A percentile compares a stretch with the other conserved stretches of the same genome.
Conservation (phyloP, 2,329 filamentous ascomycete species). For the Stenocarpella maydis region DNA sequence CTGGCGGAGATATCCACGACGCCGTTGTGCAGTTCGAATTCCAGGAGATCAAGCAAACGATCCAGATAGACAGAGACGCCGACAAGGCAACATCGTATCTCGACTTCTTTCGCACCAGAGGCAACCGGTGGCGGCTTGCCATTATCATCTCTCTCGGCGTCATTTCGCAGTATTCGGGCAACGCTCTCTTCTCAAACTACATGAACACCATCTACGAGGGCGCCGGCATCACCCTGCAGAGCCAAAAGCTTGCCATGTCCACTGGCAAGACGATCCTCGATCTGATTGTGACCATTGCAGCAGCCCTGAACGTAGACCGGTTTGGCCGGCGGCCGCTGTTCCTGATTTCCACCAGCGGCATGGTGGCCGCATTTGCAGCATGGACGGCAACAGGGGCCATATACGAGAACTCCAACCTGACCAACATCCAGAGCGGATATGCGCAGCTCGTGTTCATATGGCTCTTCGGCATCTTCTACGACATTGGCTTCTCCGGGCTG, state of each 20-base stretch:
- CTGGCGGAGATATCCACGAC: slow-evolving; percentile 63
- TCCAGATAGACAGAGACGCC: slow-evolving; percentile 60
- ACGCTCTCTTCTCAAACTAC: slow-evolving; percentile 70
- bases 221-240: slow-evolving; percentile 63
- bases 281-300: slow-evolving; percentile 61
- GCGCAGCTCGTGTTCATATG: slow-evolving; percentile 67
- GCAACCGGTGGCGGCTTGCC: slow-evolving; percentile 67
- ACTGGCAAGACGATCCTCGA: slow-evolving; percentile 63
- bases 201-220: slow-evolving; percentile 66
- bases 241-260: slow-evolving; percentile 58
- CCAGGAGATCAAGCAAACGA: slow-evolving; percentile 68
- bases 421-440: slow-evolving; percentile 53
- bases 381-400: slow-evolving; percentile 60
- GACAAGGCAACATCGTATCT: slow-evolving; percentile 59
- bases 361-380: slow-evolving; percentile 55
- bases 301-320: slow-evolving; percentile 56
- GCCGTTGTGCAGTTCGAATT: slow-evolving; percentile 68
- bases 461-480: slow-evolving; percentile 67
- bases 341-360: slow-evolving; percentile 55
- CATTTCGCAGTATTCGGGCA: slow-evolving; percentile 71
- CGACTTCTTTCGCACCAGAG: slow-evolving; percentile 67
- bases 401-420: slow-evolving; percentile 53
- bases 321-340: slow-evolving; percentile 59
- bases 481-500: slow-evolving; percentile 66
- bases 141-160: slow-evolving; percentile 67